These are phyloP conservation scores for Phytophthora pinifolia DNA, from an alignment of 352 stramenopile species.

Conservation along the genomic window DNA sequence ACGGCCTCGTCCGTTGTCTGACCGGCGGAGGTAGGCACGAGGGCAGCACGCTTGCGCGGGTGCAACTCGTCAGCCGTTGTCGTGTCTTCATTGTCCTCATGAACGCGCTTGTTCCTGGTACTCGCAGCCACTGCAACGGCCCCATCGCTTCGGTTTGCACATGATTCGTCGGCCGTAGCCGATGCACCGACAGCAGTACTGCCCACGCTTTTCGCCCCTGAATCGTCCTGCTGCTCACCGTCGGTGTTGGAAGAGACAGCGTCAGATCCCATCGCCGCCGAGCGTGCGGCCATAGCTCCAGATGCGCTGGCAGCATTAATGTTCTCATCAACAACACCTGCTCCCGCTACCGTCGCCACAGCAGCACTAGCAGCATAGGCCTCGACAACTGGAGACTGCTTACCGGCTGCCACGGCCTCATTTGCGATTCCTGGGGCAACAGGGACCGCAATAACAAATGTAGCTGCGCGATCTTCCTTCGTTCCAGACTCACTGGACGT, in stretches of 20 bases:
- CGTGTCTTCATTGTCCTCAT: slow-evolving; percentile 15
- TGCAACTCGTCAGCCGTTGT: slow-evolving; percentile 1
- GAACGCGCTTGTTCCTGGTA: slow-evolving; percentile 17
- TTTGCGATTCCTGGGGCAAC: background rate
- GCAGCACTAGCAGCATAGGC: background rate
- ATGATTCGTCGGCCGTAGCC: background rate
- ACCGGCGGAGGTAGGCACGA: slow-evolving; percentile 10
- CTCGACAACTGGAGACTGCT: background rate
- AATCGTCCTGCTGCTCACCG: background rate
- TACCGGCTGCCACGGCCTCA: background rate
- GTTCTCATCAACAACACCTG: background rate
- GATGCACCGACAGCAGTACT: background rate
- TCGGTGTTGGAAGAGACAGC: slow-evolving; percentile 1
- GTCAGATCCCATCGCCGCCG: background rate
- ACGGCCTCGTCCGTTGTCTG: slow-evolving; percentile 32
- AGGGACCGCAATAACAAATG: background rate
- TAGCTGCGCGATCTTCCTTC: background rate
- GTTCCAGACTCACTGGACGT: background rate
- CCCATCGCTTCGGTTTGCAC: background rate
- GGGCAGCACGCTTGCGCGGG: slow-evolving; percentile 25
- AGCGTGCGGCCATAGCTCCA: background rate
- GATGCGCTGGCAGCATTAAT: background rate
- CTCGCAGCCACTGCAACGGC: background rate
- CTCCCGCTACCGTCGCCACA: background rate
- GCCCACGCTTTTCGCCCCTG: too few species aligned